A percentile compares a stretch with the other conserved stretches of the same genome.
Evolutionary conservation across 495 filamentous ascomycete species (phyloP).

Genomic region (Penicillium subrubescens): DNA sequence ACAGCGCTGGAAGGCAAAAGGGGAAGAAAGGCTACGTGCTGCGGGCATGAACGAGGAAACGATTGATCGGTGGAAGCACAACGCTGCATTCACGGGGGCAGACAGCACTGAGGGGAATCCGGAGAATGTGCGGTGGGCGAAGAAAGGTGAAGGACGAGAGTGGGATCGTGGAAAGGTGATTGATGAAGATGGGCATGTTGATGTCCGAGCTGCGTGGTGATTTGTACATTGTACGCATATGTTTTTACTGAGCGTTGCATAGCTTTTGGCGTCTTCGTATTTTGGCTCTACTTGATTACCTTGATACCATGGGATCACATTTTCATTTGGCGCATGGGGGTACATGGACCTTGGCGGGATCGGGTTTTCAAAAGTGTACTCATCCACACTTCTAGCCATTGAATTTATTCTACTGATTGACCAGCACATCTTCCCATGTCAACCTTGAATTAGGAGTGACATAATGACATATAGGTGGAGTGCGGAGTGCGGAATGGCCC

Average conservation of each 20-base stretch:
- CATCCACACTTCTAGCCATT: background rate
- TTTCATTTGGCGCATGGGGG: background rate
- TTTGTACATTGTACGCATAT: background rate
- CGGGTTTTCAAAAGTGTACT: background rate
- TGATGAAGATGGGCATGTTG: conserved; percentile 61
- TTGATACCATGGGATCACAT: conserved; percentile 11
- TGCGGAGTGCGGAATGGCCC: conserved; percentile 35
- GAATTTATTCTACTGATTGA: background rate
- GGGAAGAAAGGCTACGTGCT: conserved; percentile 73
- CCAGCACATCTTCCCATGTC: background rate
- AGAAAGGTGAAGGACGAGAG: conserved; percentile 77
- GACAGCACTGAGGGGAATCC: conserved; percentile 50
- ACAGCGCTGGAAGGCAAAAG: conserved; percentile 75
- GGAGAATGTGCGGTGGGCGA: conserved; percentile 78
- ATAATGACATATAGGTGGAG: background rate
- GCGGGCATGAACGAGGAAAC: conserved; percentile 81
- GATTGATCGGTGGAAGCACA: conserved; percentile 77
- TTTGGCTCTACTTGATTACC: background rate
- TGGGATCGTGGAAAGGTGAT: conserved; percentile 90
- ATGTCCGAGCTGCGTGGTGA: conserved; percentile 53
- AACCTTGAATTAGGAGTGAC: background rate
- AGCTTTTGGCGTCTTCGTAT: background rate
- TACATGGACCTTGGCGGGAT: background rate
- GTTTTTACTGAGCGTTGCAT: conserved; percentile 7
- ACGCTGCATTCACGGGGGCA: conserved; percentile 36